Conservation (phyloP, 192 early-diverging fungal genomes). For the Coemansia sp. region DNA sequence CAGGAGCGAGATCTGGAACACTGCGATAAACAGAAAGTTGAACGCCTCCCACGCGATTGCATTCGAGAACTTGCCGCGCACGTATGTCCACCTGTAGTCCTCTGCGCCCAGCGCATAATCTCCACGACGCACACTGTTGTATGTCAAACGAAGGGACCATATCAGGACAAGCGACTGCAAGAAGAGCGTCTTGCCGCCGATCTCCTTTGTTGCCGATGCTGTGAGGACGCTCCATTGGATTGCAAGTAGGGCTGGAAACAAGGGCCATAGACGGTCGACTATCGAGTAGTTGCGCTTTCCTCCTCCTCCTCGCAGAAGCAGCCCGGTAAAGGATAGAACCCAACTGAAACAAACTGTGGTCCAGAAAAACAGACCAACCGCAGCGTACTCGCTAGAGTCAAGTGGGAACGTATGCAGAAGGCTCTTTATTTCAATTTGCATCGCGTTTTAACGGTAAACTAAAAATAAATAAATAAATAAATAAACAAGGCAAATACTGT, state of each 20-base stretch:
- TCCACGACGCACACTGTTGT: slow-evolving; percentile 78
- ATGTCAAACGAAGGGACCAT: slow-evolving; percentile 79
- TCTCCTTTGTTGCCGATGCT: background rate
- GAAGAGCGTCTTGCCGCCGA: slow-evolving; percentile 41
- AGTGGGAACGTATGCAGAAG: slow-evolving; percentile 7
- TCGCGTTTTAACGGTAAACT: background rate
- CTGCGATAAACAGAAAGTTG: slow-evolving; percentile 73
- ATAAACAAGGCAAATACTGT: no score
- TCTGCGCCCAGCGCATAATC: slow-evolving; percentile 69
- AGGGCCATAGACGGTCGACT: slow-evolving; percentile 82
- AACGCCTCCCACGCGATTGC: slow-evolving; percentile 63
- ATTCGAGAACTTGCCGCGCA: slow-evolving; percentile 16
- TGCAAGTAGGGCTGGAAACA: slow-evolving; percentile 68
- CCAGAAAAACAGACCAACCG: slow-evolving; percentile 30
- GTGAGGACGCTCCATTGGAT: slow-evolving; percentile 29
- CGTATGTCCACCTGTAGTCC: slow-evolving; percentile 77
- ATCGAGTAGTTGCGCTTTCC: slow-evolving; percentile 47
- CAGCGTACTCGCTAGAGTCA: background rate
- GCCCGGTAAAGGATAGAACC: slow-evolving; percentile 25
- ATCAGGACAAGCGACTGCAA: slow-evolving; percentile 56
- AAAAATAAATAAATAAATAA: background rate
- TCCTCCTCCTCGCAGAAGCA: background rate
- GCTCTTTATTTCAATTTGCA: background rate
- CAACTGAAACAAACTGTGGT: slow-evolving; percentile 9
- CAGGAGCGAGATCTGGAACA: slow-evolving; percentile 75